Evolutionary conservation across 306 rosid species (phyloP).

Genomic region (Echinosophora koreensis): DNA sequence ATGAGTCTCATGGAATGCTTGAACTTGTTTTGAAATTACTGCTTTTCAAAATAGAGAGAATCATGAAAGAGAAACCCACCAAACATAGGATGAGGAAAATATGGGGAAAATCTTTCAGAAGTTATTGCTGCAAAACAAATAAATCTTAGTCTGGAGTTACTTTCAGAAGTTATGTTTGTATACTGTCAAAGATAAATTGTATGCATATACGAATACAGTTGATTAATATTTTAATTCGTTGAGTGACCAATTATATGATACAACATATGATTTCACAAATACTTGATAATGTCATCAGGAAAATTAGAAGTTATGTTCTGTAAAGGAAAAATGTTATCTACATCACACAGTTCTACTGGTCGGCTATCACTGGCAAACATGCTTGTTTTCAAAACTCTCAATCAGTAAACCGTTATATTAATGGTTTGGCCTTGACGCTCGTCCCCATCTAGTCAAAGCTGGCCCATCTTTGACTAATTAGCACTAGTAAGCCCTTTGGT

Average conservation of each 20-base stretch:
- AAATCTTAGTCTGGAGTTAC: conserved; percentile 19
- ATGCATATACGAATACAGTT: conserved; percentile 4
- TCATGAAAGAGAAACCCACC: background rate
- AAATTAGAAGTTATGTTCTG: conserved; percentile 19
- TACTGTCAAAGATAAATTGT: conserved; percentile 15
- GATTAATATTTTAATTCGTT: conserved; percentile 14
- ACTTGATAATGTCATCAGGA: conserved; percentile 12
- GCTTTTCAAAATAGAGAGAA: background rate
- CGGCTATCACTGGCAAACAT: conserved; percentile 33
- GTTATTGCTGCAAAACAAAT: background rate
- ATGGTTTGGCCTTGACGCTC: conserved; percentile 34
- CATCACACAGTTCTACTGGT: conserved; percentile 37
- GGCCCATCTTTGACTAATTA: conserved; percentile 41
- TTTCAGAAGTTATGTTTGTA: conserved; percentile 1
- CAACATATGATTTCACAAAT: conserved; percentile 19
- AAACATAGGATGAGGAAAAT: conserved; percentile 15
- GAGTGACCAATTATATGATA: conserved; percentile 31
- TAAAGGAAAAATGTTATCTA: conserved; percentile 29
- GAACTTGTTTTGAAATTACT: background rate
- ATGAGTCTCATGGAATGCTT: conserved; percentile 21
- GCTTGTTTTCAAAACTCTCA: conserved; percentile 34
- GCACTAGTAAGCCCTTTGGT: conserved; percentile 27
- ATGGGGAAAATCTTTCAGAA: conserved; percentile 6
- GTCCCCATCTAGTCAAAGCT: conserved; percentile 48
- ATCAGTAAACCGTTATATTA: conserved; percentile 33